phyloP scores from a whole-genome alignment of 176 grass and related monocot genomes.

The Cymbopogon citratus region DNA sequence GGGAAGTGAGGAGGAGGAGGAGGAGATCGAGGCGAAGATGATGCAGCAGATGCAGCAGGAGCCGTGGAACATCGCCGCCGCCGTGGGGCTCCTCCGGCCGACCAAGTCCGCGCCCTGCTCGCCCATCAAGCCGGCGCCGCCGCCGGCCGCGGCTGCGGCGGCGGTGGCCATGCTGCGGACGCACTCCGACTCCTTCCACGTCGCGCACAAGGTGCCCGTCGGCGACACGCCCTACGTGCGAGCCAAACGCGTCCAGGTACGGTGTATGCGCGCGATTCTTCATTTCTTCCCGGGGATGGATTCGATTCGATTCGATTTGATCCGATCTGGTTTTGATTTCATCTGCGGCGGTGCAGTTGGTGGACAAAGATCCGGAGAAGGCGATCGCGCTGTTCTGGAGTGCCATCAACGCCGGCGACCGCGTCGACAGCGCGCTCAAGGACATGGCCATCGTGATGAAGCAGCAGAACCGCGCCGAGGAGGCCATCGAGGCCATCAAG shows the following conservation, averaged over 20 bases:
- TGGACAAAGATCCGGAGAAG: constrained; percentile 91
- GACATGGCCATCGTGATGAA: constrained; percentile 99
- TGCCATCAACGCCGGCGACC: constrained; percentile 84
- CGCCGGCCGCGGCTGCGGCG: not conserved
- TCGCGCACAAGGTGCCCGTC: constrained; percentile 84
- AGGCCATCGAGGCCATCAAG: constrained; percentile 97
- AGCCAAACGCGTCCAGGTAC: constrained; percentile 91
- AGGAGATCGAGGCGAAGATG: constrained; percentile 18
- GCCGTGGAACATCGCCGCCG: constrained; percentile 34
- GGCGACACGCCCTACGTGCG: constrained; percentile 90
- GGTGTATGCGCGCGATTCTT: not conserved
- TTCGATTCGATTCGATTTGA: not conserved
- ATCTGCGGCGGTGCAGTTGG: constrained; percentile 41
- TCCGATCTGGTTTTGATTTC: not conserved
- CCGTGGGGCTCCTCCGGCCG: constrained; percentile 35
- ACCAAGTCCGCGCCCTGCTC: constrained; percentile 72
- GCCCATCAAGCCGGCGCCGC: constrained; percentile 57
- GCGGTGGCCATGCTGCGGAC: constrained; percentile 27
- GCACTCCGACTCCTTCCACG: constrained; percentile 72
- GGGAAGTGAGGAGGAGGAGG: constrained; percentile 6
- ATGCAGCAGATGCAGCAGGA: constrained; percentile 45
- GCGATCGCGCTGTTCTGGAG: constrained; percentile 91
- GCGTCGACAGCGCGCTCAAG: constrained; percentile 96
- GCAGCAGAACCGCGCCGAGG: constrained; percentile 97
- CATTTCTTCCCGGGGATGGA: not conserved